Evolutionary conservation across 83 land plant species (phyloP).

Genomic region (Diphasiastrum complanatum): DNA sequence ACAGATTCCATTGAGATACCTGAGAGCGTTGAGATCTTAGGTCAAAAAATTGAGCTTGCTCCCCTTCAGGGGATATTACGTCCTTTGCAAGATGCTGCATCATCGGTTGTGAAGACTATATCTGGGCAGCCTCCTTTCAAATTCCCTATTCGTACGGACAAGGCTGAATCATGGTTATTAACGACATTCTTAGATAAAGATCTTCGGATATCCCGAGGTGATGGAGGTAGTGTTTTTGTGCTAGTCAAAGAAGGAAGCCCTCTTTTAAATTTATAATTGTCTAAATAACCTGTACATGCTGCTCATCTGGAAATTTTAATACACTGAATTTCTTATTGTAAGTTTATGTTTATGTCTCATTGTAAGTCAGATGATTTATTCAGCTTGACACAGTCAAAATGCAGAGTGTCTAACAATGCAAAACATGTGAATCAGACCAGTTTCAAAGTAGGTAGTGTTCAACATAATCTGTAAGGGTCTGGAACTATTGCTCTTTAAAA

Average conservation of each 20-base stretch:
- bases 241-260: slow-evolving; percentile 77
- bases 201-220: slow-evolving; percentile 77
- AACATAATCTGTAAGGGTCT: no score
- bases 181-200: slow-evolving; percentile 88
- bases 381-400: no score
- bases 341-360: no score
- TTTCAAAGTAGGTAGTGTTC: no score
- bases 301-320: no score
- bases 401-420: no score
- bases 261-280: no score
- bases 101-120: slow-evolving; percentile 65
- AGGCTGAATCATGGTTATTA: slow-evolving; percentile 79
- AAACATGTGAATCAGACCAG: no score
- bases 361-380: no score
- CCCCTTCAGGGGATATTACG: slow-evolving; percentile 54
- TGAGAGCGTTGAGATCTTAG: slow-evolving; percentile 61
- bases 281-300: no score
- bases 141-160: slow-evolving; percentile 55
- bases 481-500: no score
- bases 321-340: no score
- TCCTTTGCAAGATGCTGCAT: slow-evolving; percentile 73
- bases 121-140: slow-evolving; percentile 85
- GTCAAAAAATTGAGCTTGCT: slow-evolving; percentile 68
- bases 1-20: slow-evolving; percentile 73
- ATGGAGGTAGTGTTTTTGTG: slow-evolving; percentile 82